Percentiles rank a stretch among this genome's conserved stretches.
These are phyloP conservation scores for Sporothrix euskadiensis DNA, from an alignment of 2,329 filamentous ascomycete species.

Conservation along the genomic window DNA sequence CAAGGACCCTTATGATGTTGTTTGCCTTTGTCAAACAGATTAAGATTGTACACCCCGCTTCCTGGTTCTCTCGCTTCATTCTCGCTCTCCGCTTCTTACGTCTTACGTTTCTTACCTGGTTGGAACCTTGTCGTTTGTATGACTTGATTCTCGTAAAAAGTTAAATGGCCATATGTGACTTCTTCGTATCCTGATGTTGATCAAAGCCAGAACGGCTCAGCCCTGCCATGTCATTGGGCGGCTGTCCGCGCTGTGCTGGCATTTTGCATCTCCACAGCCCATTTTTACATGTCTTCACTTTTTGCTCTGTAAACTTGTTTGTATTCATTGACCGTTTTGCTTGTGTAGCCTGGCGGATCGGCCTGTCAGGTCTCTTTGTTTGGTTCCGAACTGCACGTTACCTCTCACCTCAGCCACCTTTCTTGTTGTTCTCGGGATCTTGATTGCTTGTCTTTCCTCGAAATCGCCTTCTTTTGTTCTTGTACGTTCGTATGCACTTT, in stretches of 20 bases:
- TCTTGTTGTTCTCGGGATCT: not conserved
- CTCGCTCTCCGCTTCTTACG: not conserved
- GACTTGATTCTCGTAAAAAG: not conserved
- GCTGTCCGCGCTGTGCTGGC: not conserved
- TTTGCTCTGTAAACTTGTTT: not conserved
- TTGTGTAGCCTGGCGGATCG: not conserved
- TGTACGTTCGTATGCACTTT: not conserved
- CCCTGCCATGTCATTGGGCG: not conserved
- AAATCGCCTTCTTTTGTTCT: not conserved
- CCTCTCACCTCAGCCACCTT: constrained; percentile 7
- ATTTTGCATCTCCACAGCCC: not conserved
- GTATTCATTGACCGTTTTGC: not conserved
- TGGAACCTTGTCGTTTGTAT: not conserved
- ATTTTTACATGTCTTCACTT: not conserved
- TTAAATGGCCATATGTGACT: not conserved
- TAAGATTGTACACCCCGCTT: not conserved
- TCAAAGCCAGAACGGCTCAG: not conserved
- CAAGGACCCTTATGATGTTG: not conserved
- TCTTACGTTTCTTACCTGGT: not conserved
- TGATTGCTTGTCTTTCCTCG: not conserved
- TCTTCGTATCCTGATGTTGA: constrained; percentile 11
- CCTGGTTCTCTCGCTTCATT: not conserved
- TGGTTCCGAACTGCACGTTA: not conserved
- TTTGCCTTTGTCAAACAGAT: not conserved
- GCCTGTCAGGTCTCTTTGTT: not conserved